phyloP scores from a whole-genome alignment of 306 rosid species.

The Cicer arietinum region DNA sequence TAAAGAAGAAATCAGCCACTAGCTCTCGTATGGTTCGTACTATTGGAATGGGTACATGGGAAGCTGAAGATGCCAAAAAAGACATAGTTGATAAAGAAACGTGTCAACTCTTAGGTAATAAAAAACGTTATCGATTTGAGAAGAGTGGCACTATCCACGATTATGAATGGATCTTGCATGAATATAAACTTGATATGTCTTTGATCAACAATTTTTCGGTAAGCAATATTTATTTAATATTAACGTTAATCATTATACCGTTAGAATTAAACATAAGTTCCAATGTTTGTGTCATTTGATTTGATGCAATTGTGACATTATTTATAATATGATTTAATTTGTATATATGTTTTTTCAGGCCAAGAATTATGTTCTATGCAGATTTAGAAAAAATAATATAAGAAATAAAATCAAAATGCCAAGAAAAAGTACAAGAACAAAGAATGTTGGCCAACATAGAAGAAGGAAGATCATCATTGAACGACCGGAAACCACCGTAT shows the following conservation, averaged over 20 bases:
- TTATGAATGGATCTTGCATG: too few relatives aligned
- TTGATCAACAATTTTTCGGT: too few relatives aligned
- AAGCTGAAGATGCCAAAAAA: slow-evolving; percentile 20
- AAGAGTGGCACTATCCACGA: slow-evolving; percentile 23
- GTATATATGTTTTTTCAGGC: not conserved
- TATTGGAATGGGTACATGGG: slow-evolving; percentile 40
- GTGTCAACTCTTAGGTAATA: not conserved
- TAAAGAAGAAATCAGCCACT: not conserved
- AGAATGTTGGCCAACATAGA: not conserved
- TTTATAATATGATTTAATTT: not conserved
- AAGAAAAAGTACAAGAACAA: not conserved
- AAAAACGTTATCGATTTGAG: slow-evolving; percentile 29
- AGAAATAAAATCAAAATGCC: not conserved
- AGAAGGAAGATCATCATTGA: not conserved
- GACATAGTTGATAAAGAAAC: not conserved
- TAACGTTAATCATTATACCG: too few relatives aligned
- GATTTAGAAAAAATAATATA: not conserved
- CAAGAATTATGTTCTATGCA: too few relatives aligned
- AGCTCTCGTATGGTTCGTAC: not conserved
- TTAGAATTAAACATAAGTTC: too few relatives aligned
- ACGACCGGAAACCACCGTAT: not conserved
- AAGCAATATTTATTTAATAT: too few relatives aligned
- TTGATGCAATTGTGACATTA: not conserved
- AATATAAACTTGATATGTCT: too few relatives aligned
- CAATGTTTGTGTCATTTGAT: too few relatives aligned